A percentile compares a stretch with the other conserved stretches of the same genome.
Conservation (phyloP, 2,329 filamentous ascomycete species). For the Neonectria coccinea region DNA sequence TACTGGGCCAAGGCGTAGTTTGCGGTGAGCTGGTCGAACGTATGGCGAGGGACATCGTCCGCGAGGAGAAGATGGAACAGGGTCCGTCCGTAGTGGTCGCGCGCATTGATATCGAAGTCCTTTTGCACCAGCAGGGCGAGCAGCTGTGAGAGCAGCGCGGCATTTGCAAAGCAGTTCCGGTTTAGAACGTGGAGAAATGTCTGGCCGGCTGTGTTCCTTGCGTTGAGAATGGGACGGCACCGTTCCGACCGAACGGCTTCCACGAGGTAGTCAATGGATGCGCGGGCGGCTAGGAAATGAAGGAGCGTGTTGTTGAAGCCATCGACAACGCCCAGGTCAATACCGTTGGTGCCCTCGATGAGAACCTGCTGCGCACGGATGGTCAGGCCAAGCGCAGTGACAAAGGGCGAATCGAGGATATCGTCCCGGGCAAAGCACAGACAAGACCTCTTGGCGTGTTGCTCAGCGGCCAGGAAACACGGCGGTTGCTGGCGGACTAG, state of each 20-base stretch:
- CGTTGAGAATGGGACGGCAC: constrained; percentile 39
- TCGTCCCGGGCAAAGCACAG: constrained; percentile 46
- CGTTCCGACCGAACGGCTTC: constrained; percentile 38
- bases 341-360: not conserved
- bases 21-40: constrained; percentile 45
- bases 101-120: constrained; percentile 50
- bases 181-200: constrained; percentile 62
- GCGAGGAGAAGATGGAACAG: constrained; percentile 60
- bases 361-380: constrained; percentile 32
- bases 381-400: constrained; percentile 44
- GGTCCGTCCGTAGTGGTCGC: constrained; percentile 65
- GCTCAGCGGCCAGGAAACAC: constrained; percentile 38
- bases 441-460: constrained; percentile 46
- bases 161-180: constrained; percentile 49
- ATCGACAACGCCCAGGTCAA: constrained; percentile 48
- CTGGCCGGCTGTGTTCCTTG: constrained; percentile 59
- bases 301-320: constrained; percentile 61
- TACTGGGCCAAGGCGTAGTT: constrained; percentile 48
- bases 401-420: constrained; percentile 46
- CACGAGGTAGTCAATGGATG: constrained; percentile 45
- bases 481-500: constrained; percentile 25
- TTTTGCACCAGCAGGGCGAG: constrained; percentile 33
- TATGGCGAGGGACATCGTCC: constrained; percentile 46
- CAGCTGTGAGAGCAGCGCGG: constrained; percentile 47
- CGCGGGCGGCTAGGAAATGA: constrained; percentile 59